Evolutionary conservation across 2,329 filamentous ascomycete species (phyloP).

Genomic region (Apiospora saccharicola): DNA sequence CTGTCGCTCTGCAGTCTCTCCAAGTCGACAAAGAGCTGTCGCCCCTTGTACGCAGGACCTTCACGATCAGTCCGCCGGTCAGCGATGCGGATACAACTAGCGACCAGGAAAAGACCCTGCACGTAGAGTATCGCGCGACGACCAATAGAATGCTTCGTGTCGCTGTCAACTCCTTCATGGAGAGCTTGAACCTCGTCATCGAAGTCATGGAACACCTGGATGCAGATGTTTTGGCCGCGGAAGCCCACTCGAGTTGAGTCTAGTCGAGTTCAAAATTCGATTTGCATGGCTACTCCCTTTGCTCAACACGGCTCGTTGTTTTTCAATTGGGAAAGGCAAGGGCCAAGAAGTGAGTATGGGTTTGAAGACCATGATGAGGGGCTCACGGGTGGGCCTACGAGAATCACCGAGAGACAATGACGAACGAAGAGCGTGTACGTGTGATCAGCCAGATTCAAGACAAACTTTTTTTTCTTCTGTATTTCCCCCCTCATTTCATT

Average conservation of each 20-base stretch:
- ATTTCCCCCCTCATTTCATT: not conserved
- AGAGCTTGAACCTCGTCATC: conserved; percentile 82
- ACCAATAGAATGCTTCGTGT: conserved; percentile 98
- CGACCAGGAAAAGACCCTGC: conserved; percentile 59
- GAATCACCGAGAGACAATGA: not conserved
- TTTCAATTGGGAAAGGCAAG: not conserved
- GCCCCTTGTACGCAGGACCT: conserved; percentile 76
- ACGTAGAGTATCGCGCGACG: conserved; percentile 81
- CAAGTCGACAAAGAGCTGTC: conserved; percentile 91
- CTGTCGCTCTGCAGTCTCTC: conserved; percentile 76
- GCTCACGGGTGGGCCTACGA: not conserved
- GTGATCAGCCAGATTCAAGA: not conserved
- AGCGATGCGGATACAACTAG: conserved; percentile 34
- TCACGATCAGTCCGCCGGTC: conserved; percentile 60
- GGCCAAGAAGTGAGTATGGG: not conserved
- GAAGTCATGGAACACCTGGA: conserved; percentile 93
- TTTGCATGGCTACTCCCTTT: not conserved
- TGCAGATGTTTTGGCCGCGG: conserved; percentile 72
- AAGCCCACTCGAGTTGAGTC: not conserved
- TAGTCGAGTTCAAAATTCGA: not conserved
- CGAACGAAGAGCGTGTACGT: not conserved
- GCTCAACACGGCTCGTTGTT: not conserved
- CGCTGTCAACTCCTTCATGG: conserved; percentile 95
- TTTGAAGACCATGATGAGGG: not conserved
- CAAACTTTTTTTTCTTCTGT: not conserved